Conservation (phyloP, 352 stramenopile genomes). For the Pythium grandisporangium region DNA sequence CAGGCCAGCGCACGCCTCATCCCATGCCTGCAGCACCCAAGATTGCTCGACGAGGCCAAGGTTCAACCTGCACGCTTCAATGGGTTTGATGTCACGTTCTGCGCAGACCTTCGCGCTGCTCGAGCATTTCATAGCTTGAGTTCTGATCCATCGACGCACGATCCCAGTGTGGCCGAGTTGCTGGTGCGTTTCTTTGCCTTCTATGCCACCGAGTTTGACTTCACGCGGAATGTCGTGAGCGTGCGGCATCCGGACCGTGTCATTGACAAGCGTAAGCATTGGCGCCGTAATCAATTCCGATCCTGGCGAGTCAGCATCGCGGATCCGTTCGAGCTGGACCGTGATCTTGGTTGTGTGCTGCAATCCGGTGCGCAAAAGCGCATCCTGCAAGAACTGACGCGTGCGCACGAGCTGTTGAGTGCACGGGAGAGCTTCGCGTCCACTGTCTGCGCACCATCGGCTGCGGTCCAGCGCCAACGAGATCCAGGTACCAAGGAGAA, state of each 20-base stretch:
- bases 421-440: constrained; percentile 40
- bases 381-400: constrained; percentile 57
- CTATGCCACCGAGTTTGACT: constrained; percentile 96
- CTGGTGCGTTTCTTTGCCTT: constrained; percentile 95
- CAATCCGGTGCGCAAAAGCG: constrained; percentile 50
- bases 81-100: constrained; percentile 70
- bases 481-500: too few relatives aligned
- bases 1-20: constrained; percentile 80
- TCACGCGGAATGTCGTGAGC: constrained; percentile 88
- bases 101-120: constrained; percentile 24
- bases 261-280: constrained; percentile 28
- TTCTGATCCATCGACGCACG: neutral
- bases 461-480: too few relatives aligned
- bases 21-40: constrained; percentile 90
- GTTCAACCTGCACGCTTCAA: constrained; percentile 30
- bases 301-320: constrained; percentile 82
- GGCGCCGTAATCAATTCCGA: constrained; percentile 38
- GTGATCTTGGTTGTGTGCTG: constrained; percentile 75
- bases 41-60: constrained; percentile 28
- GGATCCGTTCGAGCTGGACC: constrained; percentile 69
- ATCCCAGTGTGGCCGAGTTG: constrained; percentile 58
- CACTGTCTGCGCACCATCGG: constrained; percentile 22
- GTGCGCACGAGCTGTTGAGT: constrained; percentile 35
- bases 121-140: constrained; percentile 28
- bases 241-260: constrained; percentile 61